These are phyloP conservation scores for Hondaea fermentalgiana DNA, from an alignment of 108 stramenopile species.

Conservation along the genomic window DNA sequence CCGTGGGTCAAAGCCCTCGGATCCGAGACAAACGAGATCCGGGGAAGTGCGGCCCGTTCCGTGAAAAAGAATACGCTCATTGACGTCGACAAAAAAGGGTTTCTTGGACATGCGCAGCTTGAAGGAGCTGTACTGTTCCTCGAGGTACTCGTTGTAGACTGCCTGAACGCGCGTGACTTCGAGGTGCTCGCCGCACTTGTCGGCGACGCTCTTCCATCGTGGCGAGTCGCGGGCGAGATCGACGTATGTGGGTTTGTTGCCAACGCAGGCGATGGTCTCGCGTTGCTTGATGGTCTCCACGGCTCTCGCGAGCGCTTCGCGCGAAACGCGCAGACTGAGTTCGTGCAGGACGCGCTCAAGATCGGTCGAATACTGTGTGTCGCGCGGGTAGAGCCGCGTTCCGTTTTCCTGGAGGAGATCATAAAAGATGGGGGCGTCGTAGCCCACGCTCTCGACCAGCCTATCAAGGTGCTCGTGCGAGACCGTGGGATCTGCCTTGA, in stretches of 20 bases:
- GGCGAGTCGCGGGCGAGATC: neutral
- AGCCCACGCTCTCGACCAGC: neutral
- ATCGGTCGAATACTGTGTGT: neutral
- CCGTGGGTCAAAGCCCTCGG: neutral
- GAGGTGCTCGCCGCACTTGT: neutral
- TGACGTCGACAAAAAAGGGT: neutral
- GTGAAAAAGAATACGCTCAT: neutral
- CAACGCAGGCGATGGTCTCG: neutral
- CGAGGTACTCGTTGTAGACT: neutral
- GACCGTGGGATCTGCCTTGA: neutral
- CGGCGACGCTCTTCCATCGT: neutral
- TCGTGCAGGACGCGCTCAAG: neutral
- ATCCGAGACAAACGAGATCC: neutral
- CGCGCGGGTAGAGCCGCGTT: neutral
- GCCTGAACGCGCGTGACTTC: neutral
- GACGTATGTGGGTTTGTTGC: neutral
- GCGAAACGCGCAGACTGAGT: neutral
- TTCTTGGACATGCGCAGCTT: slow-evolving; percentile 10
- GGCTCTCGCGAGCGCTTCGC: neutral
- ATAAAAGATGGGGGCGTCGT: neutral
- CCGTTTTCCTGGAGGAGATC: neutral
- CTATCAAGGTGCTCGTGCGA: neutral
- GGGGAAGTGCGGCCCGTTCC: neutral
- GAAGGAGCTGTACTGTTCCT: neutral
- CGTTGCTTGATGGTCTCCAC: neutral